Evolutionary conservation across 2,329 filamentous ascomycete genomes (phyloP), one percentile per base, ranked within the genome.

Genomic region (Stagonosporopsis cucurbitacearum): DNA sequence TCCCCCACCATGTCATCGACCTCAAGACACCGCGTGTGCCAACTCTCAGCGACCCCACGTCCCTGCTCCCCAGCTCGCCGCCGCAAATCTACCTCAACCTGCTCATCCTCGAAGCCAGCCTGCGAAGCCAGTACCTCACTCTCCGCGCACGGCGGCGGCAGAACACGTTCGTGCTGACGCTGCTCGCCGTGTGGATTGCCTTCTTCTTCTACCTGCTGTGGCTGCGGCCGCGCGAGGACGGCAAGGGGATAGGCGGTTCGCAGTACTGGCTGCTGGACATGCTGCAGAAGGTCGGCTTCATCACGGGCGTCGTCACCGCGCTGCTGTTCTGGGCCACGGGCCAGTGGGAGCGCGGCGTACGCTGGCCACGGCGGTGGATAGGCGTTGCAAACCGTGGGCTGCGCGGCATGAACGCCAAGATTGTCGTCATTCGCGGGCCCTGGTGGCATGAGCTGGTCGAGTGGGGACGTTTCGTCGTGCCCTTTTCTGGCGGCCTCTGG

Each of bases 81-180:
- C 91, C 92, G 50, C 95, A 96, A 81, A 97, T 99, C 72, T 99
- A 99, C 79, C 87, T 99, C 69, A 99, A 99, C 77, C 88, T 99
- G 22, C 85, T 99, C 56, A 96, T 99, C 68, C 90, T 99, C 76
- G 95, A 99, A 76, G 92, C 92, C 44, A 96, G 92, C 5, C 82
- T 99, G 32, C 91, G 95, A 63, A 88, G 92, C 22, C 95, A 99
- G 70, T 98, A 96, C 77, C 87, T 99, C 53, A 91, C 92, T 60
- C 84, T 98, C 40, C 90, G 94, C 56, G 90, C 92, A 42, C 88
- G 95, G 37, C 86, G 92, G 43, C 88, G 95, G 15, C 91, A 97
- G 68, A 94, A 99, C 76, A 93, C 92, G 2, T 96, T 98, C 78
- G 96, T 98, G 70, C 81, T 98, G 20, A 83, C 89, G 17, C 81